Percentiles rank a stretch among this genome's conserved stretches.
phyloP scores from a whole-genome alignment of 2,329 filamentous ascomycete species.

The Fusarium sambucinum region DNA sequence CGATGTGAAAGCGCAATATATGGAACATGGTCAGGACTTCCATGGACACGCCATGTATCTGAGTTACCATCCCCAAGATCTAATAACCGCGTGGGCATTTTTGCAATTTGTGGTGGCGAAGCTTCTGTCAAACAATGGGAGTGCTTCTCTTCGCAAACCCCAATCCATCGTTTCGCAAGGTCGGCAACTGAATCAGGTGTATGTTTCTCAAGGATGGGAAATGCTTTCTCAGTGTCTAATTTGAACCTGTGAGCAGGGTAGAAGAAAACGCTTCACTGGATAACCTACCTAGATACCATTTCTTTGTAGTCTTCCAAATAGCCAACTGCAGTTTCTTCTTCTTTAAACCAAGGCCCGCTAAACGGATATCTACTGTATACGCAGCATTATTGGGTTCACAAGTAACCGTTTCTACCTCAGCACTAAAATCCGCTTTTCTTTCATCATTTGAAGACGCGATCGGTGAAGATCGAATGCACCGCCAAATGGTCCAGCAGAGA shows the following conservation, averaged over 20 bases:
- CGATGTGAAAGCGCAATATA: neutral
- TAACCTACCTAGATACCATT: neutral
- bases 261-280: accelerated
- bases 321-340: neutral
- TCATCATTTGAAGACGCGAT: neutral
- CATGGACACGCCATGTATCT: neutral
- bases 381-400: neutral
- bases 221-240: neutral
- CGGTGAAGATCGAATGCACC: neutral
- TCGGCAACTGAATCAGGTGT: neutral
- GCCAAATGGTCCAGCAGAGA: neutral
- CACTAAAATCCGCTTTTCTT: accelerated
- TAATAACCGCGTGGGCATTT: neutral
- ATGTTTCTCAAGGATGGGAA: neutral
- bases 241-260: neutral
- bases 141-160: neutral
- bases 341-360: neutral
- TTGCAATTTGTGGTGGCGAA: accelerated
- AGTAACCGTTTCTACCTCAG: neutral
- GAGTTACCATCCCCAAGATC: accelerated
- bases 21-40: neutral
- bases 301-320: neutral
- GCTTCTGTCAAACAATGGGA: neutral
- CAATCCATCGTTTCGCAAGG: neutral
- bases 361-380: neutral